Conservation (phyloP, 2,329 filamentous ascomycete genomes). For the Immersiporthe knoxdaviesiana region DNA sequence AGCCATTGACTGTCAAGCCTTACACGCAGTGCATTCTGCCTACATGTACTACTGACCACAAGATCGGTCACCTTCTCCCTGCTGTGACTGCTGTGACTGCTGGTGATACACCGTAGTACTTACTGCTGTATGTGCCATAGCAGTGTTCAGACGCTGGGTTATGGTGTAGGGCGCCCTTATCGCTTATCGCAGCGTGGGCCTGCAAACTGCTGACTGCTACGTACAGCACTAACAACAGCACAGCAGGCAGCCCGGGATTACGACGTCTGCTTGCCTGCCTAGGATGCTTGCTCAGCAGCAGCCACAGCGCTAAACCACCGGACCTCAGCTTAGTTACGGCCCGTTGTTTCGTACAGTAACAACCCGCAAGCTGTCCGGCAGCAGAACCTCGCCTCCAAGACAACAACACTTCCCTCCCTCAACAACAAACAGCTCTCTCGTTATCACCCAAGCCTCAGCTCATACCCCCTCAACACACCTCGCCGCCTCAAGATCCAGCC, state of each 20-base stretch:
- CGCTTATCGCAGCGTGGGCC: conserved; percentile 1
- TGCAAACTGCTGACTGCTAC: not conserved
- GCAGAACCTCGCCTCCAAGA: not conserved
- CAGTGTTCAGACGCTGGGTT: not conserved
- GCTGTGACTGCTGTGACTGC: too few relatives aligned
- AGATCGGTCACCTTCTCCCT: not conserved
- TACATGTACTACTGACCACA: not conserved
- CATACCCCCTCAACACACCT: not conserved
- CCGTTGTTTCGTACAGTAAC: not conserved
- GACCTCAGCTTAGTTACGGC: conserved; percentile 4
- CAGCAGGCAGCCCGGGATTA: conserved; percentile 1
- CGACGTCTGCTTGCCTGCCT: conserved; percentile 15
- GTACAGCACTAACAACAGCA: not conserved
- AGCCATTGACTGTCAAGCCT: not conserved
- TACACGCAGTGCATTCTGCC: not conserved
- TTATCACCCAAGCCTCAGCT: not conserved
- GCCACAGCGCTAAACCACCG: not conserved
- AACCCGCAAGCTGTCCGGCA: conserved; percentile 6
- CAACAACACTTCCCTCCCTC: not conserved
- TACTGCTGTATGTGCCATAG: not conserved
- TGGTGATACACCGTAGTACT: not conserved
- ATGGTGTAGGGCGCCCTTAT: not conserved
- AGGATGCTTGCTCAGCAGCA: conserved; percentile 2
- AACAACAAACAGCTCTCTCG: not conserved
- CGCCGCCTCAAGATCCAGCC: not conserved